phyloP scores from a whole-genome alignment of 495 filamentous ascomycete genomes.

The Evansstolkia leycettana region DNA sequence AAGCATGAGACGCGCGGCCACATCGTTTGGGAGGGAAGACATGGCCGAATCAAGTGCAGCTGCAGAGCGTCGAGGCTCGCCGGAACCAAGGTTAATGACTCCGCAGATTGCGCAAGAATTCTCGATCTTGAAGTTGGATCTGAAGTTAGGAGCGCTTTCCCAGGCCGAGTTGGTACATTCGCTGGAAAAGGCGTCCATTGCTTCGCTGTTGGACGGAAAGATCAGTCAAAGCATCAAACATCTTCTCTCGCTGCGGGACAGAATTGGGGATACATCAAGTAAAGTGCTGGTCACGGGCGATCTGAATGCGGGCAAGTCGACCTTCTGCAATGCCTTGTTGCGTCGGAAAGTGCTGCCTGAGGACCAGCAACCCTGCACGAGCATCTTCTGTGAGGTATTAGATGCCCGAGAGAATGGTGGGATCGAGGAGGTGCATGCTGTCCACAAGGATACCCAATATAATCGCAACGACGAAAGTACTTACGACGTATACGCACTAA shows the following conservation, averaged over 20 bases:
- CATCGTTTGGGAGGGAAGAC: conserved; percentile 48
- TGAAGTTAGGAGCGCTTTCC: conserved; percentile 76
- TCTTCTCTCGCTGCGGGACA: conserved; percentile 70
- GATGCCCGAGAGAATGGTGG: conserved; percentile 83
- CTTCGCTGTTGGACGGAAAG: conserved; percentile 81
- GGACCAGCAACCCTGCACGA: conserved; percentile 97
- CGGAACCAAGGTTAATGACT: conserved; percentile 69
- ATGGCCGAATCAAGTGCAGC: conserved; percentile 59
- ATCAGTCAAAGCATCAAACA: conserved; percentile 89
- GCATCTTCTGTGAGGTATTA: conserved; percentile 95
- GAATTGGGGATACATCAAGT: conserved; percentile 94
- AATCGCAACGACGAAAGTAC: conserved; percentile 86
- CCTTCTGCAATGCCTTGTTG: conserved; percentile 92
- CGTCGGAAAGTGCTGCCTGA: conserved; percentile 88
- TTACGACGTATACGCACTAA: conserved; percentile 71
- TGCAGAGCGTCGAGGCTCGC: conserved; percentile 40
- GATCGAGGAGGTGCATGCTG: conserved; percentile 88
- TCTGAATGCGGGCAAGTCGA: conserved; percentile 94
- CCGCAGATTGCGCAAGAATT: conserved; percentile 94
- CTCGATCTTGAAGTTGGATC: conserved; percentile 83
- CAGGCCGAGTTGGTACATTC: conserved; percentile 92
- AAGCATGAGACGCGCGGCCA: conserved; percentile 54
- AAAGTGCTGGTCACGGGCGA: conserved; percentile 98
- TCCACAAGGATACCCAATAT: conserved; percentile 68
- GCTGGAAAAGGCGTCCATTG: conserved; percentile 83